Conservation (phyloP, 1,284 basidiomycete genomes). For the Pseudozyma tsukubaensis region DNA sequence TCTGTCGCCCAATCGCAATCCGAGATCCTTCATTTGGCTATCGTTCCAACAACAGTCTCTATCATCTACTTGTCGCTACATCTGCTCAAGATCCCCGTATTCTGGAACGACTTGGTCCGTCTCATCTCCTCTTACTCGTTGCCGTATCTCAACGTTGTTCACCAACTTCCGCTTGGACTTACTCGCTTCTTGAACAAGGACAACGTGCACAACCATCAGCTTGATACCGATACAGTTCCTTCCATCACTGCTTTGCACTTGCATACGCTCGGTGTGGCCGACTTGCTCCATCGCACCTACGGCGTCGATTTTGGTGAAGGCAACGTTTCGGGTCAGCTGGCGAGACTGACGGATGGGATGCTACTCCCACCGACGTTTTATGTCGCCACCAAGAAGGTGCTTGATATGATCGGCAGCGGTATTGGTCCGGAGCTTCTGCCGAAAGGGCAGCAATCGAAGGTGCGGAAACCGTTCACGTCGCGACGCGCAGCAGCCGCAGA, state of each 20-base stretch:
- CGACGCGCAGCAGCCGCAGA: neutral
- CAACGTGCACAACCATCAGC: conserved; percentile 38
- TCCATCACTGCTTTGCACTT: conserved; percentile 74
- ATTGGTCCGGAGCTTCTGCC: conserved; percentile 73
- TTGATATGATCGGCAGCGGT: conserved; percentile 32
- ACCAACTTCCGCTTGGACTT: conserved; percentile 77
- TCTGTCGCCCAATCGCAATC: conserved; percentile 27
- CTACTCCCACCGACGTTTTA: conserved; percentile 77
- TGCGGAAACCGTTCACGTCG: neutral
- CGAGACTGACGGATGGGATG: conserved; percentile 79
- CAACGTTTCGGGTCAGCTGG: conserved; percentile 82
- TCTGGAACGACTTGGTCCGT: conserved; percentile 46
- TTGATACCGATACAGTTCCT: conserved; percentile 75
- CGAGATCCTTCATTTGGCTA: conserved; percentile 33
- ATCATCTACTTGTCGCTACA: conserved; percentile 59
- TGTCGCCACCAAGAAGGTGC: conserved; percentile 41
- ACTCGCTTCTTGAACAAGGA: conserved; percentile 74
- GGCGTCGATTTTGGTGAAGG: conserved; percentile 79
- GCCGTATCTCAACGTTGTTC: conserved; percentile 83
- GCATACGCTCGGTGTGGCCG: conserved; percentile 76
- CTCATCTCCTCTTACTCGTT: conserved; percentile 79
- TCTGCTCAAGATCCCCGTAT: conserved; percentile 52
- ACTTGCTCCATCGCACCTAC: conserved; percentile 73
- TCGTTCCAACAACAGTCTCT: conserved; percentile 40
- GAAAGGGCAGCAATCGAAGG: conserved; percentile 39